Conservation (phyloP, 2,329 filamentous ascomycete genomes). For the Sarocladiaceae sp. region DNA sequence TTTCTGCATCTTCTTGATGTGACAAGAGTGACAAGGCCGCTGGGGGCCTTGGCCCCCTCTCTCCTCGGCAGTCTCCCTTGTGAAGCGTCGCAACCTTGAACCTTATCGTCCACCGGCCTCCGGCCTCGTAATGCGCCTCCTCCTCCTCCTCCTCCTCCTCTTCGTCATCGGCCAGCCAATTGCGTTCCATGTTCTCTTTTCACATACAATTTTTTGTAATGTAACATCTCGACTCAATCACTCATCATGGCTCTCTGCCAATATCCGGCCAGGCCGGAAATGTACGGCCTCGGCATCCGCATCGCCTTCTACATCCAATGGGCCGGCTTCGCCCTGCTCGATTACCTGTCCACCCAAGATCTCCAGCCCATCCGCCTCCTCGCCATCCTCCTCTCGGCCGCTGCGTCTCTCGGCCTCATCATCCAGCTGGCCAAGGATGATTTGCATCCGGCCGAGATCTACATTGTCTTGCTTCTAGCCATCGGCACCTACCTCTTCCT, state of each 20-base stretch:
- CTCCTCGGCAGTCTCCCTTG: no score
- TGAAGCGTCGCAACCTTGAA: no score
- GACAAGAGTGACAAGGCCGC: no score
- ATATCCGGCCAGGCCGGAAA: slow-evolving; percentile 19
- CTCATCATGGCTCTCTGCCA: slow-evolving; percentile 19
- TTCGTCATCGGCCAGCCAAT: no score
- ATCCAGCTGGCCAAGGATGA: slow-evolving; percentile 16
- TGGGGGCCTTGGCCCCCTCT: no score
- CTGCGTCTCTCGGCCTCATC: slow-evolving; percentile 19
- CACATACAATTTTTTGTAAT: no score
- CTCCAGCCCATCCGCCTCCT: slow-evolving; percentile 1
- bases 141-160: no score
- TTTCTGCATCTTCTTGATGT: no score
- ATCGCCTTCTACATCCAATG: slow-evolving; percentile 29
- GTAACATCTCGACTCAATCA: no score
- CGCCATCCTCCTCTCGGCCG: slow-evolving; percentile 1
- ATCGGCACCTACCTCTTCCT: slow-evolving; percentile 25
- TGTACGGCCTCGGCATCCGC: slow-evolving; percentile 30
- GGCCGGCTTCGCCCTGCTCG: slow-evolving; percentile 22
- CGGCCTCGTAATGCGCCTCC: no score
- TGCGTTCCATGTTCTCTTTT: no score
- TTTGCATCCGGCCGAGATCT: slow-evolving; percentile 24
- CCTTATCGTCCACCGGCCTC: no score
- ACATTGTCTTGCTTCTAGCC: slow-evolving; percentile 24
- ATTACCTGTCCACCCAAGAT: slow-evolving; percentile 2